phyloP scores from a whole-genome alignment of 441 rosid genomes.

The Mallotus japonicus region DNA sequence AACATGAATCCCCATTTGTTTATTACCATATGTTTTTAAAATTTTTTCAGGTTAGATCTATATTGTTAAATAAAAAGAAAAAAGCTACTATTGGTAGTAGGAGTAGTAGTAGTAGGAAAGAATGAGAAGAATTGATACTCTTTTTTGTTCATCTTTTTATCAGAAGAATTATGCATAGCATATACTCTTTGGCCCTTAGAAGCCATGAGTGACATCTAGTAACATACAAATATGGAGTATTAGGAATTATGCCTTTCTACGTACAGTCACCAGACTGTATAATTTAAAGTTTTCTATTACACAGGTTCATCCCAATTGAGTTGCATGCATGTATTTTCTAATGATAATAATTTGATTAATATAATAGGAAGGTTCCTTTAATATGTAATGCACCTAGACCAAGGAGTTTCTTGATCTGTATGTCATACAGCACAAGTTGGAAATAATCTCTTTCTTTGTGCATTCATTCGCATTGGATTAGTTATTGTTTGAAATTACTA shows the following conservation, averaged over 20 bases:
- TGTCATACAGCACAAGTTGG: background rate
- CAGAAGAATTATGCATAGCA: background rate
- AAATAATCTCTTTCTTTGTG: background rate
- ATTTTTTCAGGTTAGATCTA: background rate
- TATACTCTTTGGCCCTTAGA: background rate
- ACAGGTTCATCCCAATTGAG: background rate
- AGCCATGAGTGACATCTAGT: background rate
- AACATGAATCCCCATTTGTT: no score
- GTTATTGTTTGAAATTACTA: background rate
- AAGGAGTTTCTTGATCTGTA: background rate
- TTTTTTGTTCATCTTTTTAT: background rate
- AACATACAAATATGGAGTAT: background rate
- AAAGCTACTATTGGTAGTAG: no score
- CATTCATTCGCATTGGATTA: slow-evolving; percentile 9
- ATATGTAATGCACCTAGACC: background rate
- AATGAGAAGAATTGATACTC: background rate
- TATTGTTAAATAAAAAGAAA: background rate
- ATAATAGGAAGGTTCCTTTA: background rate
- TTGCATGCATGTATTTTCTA: background rate
- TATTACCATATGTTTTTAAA: no score
- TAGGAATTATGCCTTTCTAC: background rate
- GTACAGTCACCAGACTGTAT: background rate
- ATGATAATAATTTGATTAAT: background rate
- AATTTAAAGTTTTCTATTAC: background rate
- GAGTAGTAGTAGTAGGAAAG: no score